A percentile compares a stretch with the other conserved stretches of the same genome.
These are phyloP conservation scores for Picea glauca DNA, from an alignment of 75 land plant species.

Conservation along the genomic window DNA sequence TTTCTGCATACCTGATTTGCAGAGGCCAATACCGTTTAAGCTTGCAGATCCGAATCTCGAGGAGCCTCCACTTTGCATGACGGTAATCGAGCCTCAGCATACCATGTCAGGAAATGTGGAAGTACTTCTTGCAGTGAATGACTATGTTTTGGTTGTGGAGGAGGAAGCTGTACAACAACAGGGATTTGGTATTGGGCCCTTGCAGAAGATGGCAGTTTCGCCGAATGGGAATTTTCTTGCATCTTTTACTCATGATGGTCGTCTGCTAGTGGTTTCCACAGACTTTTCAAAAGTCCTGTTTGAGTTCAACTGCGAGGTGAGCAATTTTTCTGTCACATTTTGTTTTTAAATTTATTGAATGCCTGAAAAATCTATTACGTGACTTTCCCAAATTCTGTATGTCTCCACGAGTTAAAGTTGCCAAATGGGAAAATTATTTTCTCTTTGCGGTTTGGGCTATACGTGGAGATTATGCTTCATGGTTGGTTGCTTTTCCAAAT, in stretches of 20 bases:
- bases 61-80: slow-evolving; percentile 72
- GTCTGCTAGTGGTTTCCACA: slow-evolving; percentile 61
- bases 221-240: slow-evolving; percentile 72
- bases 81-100: slow-evolving; percentile 84
- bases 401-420: not conserved
- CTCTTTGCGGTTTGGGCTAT: not conserved
- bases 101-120: slow-evolving; percentile 76
- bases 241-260: slow-evolving; percentile 83
- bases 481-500: not conserved
- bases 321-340: not conserved
- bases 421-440: not conserved
- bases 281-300: slow-evolving; percentile 60
- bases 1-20: slow-evolving; percentile 77
- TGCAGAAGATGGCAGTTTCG: slow-evolving; percentile 89
- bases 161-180: slow-evolving; percentile 61
- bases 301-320: slow-evolving; percentile 80
- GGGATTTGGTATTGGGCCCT: slow-evolving; percentile 54
- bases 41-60: slow-evolving; percentile 70
- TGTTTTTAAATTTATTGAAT: too few species aligned
- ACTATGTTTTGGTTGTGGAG: slow-evolving; percentile 65
- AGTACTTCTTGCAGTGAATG: slow-evolving; percentile 69
- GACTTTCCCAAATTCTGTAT: not conserved
- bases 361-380: too few species aligned
- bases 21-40: slow-evolving; percentile 42
- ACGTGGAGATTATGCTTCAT: not conserved